A percentile compares a stretch with the other conserved stretches of the same genome.
Conservation (phyloP, 2,329 filamentous ascomycete species). For the Myriosclerotinia duriaeana region DNA sequence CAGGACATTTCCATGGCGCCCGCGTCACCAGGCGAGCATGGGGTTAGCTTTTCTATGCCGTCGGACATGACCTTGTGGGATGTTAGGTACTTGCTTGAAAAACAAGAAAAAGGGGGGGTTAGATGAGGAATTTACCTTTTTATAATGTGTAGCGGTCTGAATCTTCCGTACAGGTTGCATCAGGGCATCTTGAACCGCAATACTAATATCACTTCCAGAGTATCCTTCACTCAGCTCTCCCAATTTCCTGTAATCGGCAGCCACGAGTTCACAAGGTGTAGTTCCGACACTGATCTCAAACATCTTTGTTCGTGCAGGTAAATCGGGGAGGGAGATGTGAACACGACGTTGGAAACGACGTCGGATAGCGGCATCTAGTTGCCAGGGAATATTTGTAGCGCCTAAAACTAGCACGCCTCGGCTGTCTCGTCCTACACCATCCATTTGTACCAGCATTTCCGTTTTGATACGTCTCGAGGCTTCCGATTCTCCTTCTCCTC, state of each 20-base stretch:
- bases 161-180: conserved; percentile 99
- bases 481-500: conserved; percentile 94
- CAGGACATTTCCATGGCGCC: conserved; percentile 92
- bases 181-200: conserved; percentile 90
- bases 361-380: conserved; percentile 92
- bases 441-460: conserved; percentile 97
- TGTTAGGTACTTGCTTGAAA: conserved; percentile 19
- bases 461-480: conserved; percentile 98
- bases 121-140: conserved; percentile 60
- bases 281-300: conserved; percentile 84
- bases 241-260: conserved; percentile 75
- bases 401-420: conserved; percentile 92
- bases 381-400: conserved; percentile 98
- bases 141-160: conserved; percentile 96
- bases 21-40: conserved; percentile 87
- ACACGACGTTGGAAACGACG: conserved; percentile 94
- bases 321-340: conserved; percentile 89
- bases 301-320: conserved; percentile 81
- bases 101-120: background rate
- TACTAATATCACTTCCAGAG: conserved; percentile 92
- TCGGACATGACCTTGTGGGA: conserved; percentile 65
- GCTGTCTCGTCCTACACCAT: conserved; percentile 94
- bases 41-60: conserved; percentile 68
- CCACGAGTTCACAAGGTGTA: conserved; percentile 80
- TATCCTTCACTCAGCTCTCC: conserved; percentile 87